Percentiles rank a stretch among this genome's conserved stretches.
Evolutionary conservation across 164 flowering plant species (phyloP).

Genomic region (Piper longum): DNA sequence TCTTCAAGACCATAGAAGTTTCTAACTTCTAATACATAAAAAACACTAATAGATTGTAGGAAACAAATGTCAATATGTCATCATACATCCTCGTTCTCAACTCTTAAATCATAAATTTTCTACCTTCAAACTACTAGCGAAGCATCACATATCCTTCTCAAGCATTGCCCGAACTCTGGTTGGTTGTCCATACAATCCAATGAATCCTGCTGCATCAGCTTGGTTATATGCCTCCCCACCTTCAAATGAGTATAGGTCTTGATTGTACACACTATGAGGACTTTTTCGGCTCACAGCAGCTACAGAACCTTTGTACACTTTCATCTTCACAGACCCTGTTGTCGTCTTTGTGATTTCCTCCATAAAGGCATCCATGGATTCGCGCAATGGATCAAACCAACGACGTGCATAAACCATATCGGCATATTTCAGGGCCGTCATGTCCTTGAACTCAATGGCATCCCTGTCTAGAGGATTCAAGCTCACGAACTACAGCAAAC

Average conservation of each 20-base stretch:
- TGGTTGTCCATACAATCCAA: conserved; percentile 76
- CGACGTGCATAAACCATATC: conserved; percentile 93
- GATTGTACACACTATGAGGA: conserved; percentile 65
- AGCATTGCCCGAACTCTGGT: conserved; percentile 88
- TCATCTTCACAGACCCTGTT: conserved; percentile 74
- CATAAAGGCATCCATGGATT: conserved; percentile 86
- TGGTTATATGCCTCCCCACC: conserved; percentile 67
- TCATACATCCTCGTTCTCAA: too few relatives aligned
- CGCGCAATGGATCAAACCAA: conserved; percentile 93
- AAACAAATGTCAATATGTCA: too few relatives aligned
- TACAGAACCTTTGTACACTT: conserved; percentile 78
- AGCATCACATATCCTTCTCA: conserved; percentile 29
- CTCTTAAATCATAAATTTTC: too few relatives aligned
- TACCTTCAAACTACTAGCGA: not conserved
- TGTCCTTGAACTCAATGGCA: conserved; percentile 65
- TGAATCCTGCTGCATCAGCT: conserved; percentile 96
- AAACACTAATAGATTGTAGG: too few relatives aligned
- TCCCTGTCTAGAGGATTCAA: conserved; percentile 93
- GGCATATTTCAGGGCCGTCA: conserved; percentile 74
- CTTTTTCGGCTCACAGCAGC: conserved; percentile 49
- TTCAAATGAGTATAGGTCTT: conserved; percentile 88
- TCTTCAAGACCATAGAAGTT: not conserved
- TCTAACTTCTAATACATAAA: too few relatives aligned
- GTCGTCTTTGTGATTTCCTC: conserved; percentile 56
- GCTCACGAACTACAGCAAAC: conserved; percentile 60